A percentile compares a stretch with the other conserved stretches of the same genome.
These are phyloP conservation scores for Pulveroboletus frians DNA, from an alignment of 768 basidiomycete genomes.

Conservation along the genomic window DNA sequence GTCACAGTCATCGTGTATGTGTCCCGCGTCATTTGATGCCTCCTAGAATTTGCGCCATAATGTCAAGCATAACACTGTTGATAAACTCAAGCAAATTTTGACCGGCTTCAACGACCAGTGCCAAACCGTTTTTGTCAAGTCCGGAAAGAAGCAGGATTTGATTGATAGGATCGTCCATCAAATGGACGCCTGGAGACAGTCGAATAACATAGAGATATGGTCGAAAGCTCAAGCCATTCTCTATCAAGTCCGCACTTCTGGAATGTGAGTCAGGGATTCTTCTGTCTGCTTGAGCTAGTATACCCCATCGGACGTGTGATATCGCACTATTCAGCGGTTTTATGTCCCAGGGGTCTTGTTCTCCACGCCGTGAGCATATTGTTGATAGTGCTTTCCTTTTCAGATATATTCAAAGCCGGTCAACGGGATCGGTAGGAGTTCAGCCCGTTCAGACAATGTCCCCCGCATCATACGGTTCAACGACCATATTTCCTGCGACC, in stretches of 20 bases:
- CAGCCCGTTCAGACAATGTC: conserved; percentile 24
- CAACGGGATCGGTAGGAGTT: conserved; percentile 19
- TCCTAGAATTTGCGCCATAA: conserved; percentile 62
- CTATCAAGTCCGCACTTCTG: conserved; percentile 57
- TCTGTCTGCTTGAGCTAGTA: conserved; percentile 10
- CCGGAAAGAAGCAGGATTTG: conserved; percentile 84
- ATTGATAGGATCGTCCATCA: conserved; percentile 66
- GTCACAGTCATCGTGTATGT: conserved; percentile 18
- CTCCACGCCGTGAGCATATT: conserved; percentile 4
- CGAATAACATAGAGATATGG: conserved; percentile 61
- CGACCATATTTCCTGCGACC: conserved; percentile 21
- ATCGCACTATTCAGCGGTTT: conserved; percentile 6
- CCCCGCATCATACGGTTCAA: conserved; percentile 17
- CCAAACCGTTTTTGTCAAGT: conserved; percentile 57
- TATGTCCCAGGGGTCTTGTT: conserved; percentile 3
- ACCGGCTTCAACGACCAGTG: conserved; percentile 77
- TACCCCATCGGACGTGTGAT: conserved; percentile 10
- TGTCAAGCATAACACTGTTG: conserved; percentile 76
- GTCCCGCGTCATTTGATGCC: conserved; percentile 15
- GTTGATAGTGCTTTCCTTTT: conserved; percentile 14
- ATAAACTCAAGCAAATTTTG: conserved; percentile 79
- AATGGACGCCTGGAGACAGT: conserved; percentile 56
- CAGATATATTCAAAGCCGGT: conserved; percentile 28
- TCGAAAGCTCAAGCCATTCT: conserved; percentile 62
- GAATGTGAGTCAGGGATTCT: conserved; percentile 51